Evolutionary conservation across 2,329 filamentous ascomycete genomes (phyloP).

Genomic region (Aspergillus sojae): DNA sequence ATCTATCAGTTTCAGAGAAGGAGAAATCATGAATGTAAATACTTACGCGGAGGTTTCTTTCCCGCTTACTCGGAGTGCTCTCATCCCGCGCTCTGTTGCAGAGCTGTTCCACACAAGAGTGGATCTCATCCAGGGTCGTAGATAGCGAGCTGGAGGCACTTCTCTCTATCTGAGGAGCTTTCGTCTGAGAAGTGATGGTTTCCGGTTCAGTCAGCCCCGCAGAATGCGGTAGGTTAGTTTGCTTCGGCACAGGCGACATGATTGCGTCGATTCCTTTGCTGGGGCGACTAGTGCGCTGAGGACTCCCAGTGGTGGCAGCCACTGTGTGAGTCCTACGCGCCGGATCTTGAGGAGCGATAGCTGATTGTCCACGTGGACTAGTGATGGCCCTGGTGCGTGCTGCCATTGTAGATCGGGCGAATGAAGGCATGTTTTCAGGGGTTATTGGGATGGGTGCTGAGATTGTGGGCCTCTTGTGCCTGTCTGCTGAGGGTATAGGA

Average conservation of each 20-base stretch:
- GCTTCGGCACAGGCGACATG: neutral
- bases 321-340: constrained; percentile 12
- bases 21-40: neutral
- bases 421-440: constrained; percentile 15
- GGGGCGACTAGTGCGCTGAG: constrained; percentile 11
- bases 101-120: constrained; percentile 14
- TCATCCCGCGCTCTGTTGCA: constrained; percentile 17
- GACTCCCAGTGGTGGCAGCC: constrained; percentile 23
- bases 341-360: constrained; percentile 7
- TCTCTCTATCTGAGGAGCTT: neutral
- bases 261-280: neutral
- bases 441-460: neutral
- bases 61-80: constrained; percentile 12
- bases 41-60: constrained; percentile 23
- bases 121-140: constrained; percentile 7
- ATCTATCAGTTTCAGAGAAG: neutral
- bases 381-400: constrained; percentile 19
- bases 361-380: neutral
- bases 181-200: neutral
- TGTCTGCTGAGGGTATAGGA: constrained; percentile 7
- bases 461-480: neutral
- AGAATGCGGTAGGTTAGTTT: neutral
- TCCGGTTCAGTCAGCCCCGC: neutral
- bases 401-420: constrained; percentile 22
- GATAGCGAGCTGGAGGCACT: neutral